Percentiles rank a stretch among this genome's conserved stretches.
These are phyloP conservation scores for Aeminium ludgeri DNA, from an alignment of 495 filamentous ascomycete species.

Conservation along the genomic window DNA sequence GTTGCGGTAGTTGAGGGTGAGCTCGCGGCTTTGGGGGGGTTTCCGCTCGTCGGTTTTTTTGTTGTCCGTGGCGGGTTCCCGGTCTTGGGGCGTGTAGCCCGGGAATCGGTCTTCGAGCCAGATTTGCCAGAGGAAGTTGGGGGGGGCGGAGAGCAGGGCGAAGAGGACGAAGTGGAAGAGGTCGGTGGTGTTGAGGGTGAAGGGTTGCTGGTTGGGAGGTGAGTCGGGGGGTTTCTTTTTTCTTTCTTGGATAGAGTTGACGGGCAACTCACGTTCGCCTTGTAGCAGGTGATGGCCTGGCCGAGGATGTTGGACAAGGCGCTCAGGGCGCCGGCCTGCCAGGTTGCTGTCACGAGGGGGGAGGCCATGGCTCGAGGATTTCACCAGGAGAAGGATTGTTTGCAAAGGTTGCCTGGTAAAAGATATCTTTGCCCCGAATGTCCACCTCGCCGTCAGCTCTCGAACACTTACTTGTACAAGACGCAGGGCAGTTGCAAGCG, in stretches of 20 bases:
- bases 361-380: constrained; percentile 4
- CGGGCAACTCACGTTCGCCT: constrained; percentile 36
- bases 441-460: too few species aligned
- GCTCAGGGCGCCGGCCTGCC: constrained; percentile 37
- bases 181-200: constrained; percentile 41
- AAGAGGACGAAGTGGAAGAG: constrained; percentile 68
- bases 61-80: too few species aligned
- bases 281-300: constrained; percentile 56
- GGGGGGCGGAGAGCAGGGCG: constrained; percentile 56
- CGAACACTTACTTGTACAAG: too few species aligned
- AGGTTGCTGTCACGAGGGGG: constrained; percentile 15
- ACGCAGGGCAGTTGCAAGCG: too few species aligned
- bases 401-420: too few species aligned
- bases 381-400: too few species aligned
- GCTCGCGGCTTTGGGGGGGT: background rate
- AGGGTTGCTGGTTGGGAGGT: constrained; percentile 28
- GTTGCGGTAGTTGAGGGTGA: constrained; percentile 44
- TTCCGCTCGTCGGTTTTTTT: constrained; percentile 11
- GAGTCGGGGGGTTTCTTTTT: background rate
- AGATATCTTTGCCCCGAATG: too few species aligned
- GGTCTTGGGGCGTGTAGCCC: constrained; percentile 20
- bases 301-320: constrained; percentile 68
- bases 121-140: constrained; percentile 75
- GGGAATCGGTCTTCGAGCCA: constrained; percentile 40
- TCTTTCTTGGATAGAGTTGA: constrained; percentile 20